These are phyloP conservation scores for Xylariaceae sp. DNA, from an alignment of 2,329 filamentous ascomycete genomes.

Conservation along the genomic window DNA sequence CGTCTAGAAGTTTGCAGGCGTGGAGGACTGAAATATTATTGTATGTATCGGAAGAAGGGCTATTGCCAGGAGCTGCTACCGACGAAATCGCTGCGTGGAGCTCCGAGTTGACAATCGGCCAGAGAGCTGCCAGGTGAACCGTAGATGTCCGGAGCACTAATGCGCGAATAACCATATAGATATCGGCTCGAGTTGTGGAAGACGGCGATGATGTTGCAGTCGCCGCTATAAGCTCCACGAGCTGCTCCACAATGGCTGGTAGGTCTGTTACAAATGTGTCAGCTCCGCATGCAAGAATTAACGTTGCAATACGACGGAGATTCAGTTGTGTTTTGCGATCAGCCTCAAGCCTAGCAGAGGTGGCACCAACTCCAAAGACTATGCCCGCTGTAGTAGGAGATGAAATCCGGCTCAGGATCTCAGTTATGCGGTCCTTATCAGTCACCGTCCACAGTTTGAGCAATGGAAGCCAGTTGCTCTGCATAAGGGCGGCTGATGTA, in stretches of 20 bases:
- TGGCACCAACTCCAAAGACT: slow-evolving; percentile 96
- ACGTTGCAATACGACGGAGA: slow-evolving; percentile 72
- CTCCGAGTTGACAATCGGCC: slow-evolving; percentile 86
- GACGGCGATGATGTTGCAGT: slow-evolving; percentile 88
- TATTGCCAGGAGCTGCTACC: slow-evolving; percentile 64
- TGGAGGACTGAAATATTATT: slow-evolving; percentile 76
- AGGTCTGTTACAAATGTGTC: slow-evolving; percentile 81
- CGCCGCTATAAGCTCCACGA: slow-evolving; percentile 81
- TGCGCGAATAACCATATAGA: slow-evolving; percentile 83
- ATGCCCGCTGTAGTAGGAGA: slow-evolving; percentile 90
- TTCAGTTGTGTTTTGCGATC: slow-evolving; percentile 91
- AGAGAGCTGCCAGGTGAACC: slow-evolving; percentile 76
- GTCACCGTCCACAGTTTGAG: slow-evolving; percentile 77
- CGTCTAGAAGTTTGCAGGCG: slow-evolving; percentile 88
- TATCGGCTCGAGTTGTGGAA: slow-evolving; percentile 79
- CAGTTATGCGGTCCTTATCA: slow-evolving; percentile 84
- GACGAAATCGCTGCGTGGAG: slow-evolving; percentile 76
- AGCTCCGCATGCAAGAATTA: slow-evolving; percentile 71
- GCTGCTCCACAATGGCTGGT: slow-evolving; percentile 68
- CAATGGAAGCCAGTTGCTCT: slow-evolving; percentile 75
- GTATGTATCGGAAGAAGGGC: slow-evolving; percentile 64
- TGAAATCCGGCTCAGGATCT: slow-evolving; percentile 73
- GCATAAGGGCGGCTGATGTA: slow-evolving; percentile 61
- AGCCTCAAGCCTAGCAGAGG: slow-evolving; percentile 88
- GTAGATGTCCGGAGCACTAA: slow-evolving; percentile 75